Evolutionary conservation across 495 filamentous ascomycete species (phyloP).

Genomic region (Aspergillus conjunctus): DNA sequence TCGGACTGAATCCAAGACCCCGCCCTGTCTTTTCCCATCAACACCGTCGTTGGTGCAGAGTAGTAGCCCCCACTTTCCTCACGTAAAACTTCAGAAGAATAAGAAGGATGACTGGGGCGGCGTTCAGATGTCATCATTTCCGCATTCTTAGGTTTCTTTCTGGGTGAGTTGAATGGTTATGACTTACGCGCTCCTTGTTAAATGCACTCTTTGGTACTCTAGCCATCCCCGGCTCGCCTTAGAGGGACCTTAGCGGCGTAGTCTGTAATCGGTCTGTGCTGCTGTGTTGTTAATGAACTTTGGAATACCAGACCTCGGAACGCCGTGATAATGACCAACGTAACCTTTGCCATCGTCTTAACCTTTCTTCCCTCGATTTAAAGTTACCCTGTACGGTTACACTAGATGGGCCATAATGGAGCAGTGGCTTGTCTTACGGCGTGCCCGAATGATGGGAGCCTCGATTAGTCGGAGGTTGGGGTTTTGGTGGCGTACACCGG

Average conservation of each 20-base stretch:
- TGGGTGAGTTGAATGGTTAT: neutral
- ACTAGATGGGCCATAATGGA: neutral
- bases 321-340: too few species aligned
- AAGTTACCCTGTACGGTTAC: conserved; percentile 11
- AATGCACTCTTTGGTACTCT: neutral
- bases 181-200: neutral
- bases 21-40: neutral
- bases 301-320: neutral
- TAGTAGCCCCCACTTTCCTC: neutral
- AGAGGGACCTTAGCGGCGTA: too few species aligned
- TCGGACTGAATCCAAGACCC: neutral
- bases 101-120: conserved; percentile 10
- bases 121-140: conserved; percentile 5
- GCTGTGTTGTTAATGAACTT: neutral
- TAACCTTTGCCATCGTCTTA: neutral
- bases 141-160: neutral
- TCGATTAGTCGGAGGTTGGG: neutral
- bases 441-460: conserved; percentile 6
- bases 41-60: neutral
- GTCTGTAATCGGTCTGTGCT: too few species aligned
- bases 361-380: neutral
- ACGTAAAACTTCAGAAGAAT: neutral
- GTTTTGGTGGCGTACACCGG: neutral
- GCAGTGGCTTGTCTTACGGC: neutral
- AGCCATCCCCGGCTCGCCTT: neutral